A percentile compares a stretch with the other conserved stretches of the same genome.
These are phyloP conservation scores for Blastobotrys terrestris DNA, from an alignment of 805 yeast genomes.

Conservation along the genomic window DNA sequence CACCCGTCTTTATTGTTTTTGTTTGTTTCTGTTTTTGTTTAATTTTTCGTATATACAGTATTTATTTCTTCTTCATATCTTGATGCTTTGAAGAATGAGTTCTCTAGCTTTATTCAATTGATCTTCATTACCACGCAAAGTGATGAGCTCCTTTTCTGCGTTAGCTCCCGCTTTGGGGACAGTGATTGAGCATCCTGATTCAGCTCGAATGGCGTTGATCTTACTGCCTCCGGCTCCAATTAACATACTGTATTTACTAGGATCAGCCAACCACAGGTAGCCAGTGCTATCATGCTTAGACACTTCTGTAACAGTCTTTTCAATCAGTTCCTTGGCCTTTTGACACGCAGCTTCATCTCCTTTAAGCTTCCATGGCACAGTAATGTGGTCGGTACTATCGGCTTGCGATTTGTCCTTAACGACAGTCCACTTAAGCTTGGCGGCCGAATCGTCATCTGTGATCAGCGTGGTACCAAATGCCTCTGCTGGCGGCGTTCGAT, in stretches of 20 bases:
- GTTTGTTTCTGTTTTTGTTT: no score
- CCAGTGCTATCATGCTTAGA: constrained; percentile 44
- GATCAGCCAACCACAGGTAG: constrained; percentile 54
- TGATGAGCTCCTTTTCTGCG: constrained; percentile 41
- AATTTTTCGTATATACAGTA: neutral
- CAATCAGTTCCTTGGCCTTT: constrained; percentile 47
- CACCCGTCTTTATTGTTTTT: no score
- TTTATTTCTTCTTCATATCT: neutral
- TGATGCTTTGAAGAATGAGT: constrained; percentile 29
- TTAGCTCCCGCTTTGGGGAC: constrained; percentile 57
- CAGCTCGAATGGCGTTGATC: constrained; percentile 53
- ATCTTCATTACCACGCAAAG: constrained; percentile 53
- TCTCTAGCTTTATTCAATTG: constrained; percentile 48
- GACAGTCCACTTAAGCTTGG: constrained; percentile 42
- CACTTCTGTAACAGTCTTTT: constrained; percentile 44
- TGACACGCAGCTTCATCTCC: constrained; percentile 46
- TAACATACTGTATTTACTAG: constrained; percentile 50
- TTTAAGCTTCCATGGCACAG: constrained; percentile 51
- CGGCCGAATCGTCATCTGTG: constrained; percentile 32
- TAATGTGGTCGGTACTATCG: constrained; percentile 12
- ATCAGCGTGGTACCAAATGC: constrained; percentile 29
- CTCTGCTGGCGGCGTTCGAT: constrained; percentile 38
- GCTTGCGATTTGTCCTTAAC: constrained; percentile 22
- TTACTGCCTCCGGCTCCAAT: constrained; percentile 75
- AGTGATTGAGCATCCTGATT: constrained; percentile 50